Conservation (phyloP, 2,329 filamentous ascomycete species). For the Colletotrichum sp. region DNA sequence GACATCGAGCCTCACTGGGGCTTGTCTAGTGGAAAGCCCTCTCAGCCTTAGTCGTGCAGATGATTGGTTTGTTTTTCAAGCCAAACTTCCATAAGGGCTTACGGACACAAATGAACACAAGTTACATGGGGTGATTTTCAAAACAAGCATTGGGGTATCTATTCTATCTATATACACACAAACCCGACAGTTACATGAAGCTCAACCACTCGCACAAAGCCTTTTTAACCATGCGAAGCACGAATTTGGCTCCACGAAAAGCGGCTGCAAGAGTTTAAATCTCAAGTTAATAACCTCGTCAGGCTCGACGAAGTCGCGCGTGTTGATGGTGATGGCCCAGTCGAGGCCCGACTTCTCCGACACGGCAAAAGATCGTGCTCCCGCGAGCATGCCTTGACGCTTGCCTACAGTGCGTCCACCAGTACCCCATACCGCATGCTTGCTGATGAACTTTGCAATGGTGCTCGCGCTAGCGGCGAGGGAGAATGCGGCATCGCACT, state of each 20-base stretch:
- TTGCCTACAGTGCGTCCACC: neutral
- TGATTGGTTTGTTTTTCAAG: neutral
- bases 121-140: rapidly evolving
- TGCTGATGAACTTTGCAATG: slow-evolving; percentile 15
- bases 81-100: rapidly evolving
- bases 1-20: neutral
- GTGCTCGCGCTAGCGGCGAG: slow-evolving; percentile 17
- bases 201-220: neutral
- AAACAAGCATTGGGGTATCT: neutral
- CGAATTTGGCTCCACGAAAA: neutral
- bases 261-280: neutral
- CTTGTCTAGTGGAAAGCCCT: neutral
- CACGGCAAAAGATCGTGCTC: neutral
- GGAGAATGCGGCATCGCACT: neutral
- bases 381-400: neutral
- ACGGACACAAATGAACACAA: neutral
- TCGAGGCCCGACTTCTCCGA: neutral
- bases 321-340: slow-evolving; percentile 8
- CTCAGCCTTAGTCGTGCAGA: neutral
- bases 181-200: neutral
- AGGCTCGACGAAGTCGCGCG: neutral
- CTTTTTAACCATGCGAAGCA: neutral
- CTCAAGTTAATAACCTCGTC: neutral
- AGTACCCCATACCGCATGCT: slow-evolving; percentile 4
- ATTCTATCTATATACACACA: neutral